Evolutionary conservation across 1,284 basidiomycete species (phyloP), one percentile per base, ranked within the genome.

Genomic region (Cryptococcus sp.): DNA sequence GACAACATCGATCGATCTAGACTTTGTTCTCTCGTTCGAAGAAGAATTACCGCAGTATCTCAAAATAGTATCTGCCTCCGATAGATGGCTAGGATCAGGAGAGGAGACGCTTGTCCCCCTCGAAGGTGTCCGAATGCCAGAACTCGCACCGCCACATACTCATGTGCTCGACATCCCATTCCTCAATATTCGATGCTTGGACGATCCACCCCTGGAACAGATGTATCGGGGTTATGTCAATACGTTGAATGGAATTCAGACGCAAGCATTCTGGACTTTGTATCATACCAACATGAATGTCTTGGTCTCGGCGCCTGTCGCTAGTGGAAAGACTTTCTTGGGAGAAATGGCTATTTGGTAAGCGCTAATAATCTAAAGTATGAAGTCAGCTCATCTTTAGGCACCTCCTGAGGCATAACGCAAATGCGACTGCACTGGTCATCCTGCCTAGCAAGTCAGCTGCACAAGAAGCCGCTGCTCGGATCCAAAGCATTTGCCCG

Each of bases 61-160:
- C 47, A 83, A 87, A 23, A 85, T 86, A 58, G 81, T 93, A 44
- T 97, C 91, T 52, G 82, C 91, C 41, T 98, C 92, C 1, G 92
- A 98, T 72, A 82, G 83, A 57, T 99, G 97, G 97, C 79, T 97
- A 55, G 91, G 91, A 9, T 87, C 92, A 7, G 91, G 97, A 61
- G 84, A 88, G 51, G 83, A 86, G 59, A 66, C 85, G 4, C 60
- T 66, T 11, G 78, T 97, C 32, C 70, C 83, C 0, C 75, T 98
- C 32, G 82, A 85, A 10, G 77, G 80, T 16, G 74, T 98, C 11
- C 74, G 83, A 49, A 92, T 98, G 84, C 93, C 96, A 1, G 55
- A 75, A 7, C 62, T 77, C n/a, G 81, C 85, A 7, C 76, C 80
- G 32, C 79, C 80, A n/a, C 83, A 85, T 63, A 85, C 85, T 0